Evolutionary conservation across 1,284 basidiomycete species (phyloP).

Genomic region (Puccinia polysora): DNA sequence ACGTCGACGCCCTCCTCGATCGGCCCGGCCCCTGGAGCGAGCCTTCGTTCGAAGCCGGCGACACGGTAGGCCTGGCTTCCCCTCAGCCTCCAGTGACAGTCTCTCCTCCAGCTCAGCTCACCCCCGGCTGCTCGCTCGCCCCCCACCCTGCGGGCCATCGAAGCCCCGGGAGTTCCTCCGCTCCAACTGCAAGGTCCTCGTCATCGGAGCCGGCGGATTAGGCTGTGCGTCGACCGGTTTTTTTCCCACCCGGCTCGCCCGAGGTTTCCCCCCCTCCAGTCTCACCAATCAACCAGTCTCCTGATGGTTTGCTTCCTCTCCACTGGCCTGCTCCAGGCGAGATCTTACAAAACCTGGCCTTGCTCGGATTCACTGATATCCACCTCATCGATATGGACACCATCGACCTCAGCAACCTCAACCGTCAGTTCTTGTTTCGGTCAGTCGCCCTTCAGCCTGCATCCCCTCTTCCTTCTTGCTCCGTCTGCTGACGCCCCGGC

Average conservation of each 20-base stretch:
- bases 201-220: constrained; percentile 91
- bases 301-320: constrained; percentile 63
- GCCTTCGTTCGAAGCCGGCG: constrained; percentile 65
- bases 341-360: constrained; percentile 45
- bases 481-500: background rate
- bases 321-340: constrained; percentile 57
- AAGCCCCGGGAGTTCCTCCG: constrained; percentile 84
- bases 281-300: background rate
- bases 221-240: constrained; percentile 69
- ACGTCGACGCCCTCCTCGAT: constrained; percentile 65
- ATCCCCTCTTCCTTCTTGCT: background rate
- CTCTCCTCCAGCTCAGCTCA: constrained; percentile 1
- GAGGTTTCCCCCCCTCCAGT: background rate
- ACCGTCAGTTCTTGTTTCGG: constrained; percentile 97
- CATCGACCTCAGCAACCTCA: constrained; percentile 97
- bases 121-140: too few species aligned
- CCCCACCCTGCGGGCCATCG: too few species aligned
- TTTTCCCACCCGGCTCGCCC: background rate
- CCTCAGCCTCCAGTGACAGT: background rate
- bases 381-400: constrained; percentile 99
- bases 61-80: constrained; percentile 58
- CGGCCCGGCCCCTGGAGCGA: constrained; percentile 74
- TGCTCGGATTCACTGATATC: constrained; percentile 89
- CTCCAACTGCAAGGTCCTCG: constrained; percentile 80
- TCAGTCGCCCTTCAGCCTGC: constrained; percentile 53